Evolutionary conservation across 1,284 basidiomycete species (phyloP), one percentile per base, ranked within the genome.

Genomic region (Papiliotrema flavescens): DNA sequence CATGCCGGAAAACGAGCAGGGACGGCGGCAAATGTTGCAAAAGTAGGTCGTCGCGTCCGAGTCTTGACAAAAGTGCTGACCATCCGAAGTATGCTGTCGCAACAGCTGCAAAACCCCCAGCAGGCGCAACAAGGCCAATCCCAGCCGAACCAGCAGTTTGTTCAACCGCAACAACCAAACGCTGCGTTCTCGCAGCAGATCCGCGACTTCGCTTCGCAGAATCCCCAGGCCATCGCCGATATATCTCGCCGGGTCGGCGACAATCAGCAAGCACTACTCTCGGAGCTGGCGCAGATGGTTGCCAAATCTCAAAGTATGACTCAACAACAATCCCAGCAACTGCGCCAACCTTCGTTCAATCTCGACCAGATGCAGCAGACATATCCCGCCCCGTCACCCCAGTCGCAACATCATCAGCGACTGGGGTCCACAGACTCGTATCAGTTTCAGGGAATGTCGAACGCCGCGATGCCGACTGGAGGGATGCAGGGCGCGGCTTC

Each of bases 21-120:
- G 53, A 2, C 19, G 57, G 22, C 20, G 57, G 37, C 54, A 55
- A 43, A 44, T 52, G 36, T 39, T 59, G 22, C 54, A 55, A 47
- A 42, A 44, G 45, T 49, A n/a, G 34, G 45, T 52, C 14, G 17
- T 37, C 20, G n/a, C 40, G 40, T n/a, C n/a, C n/a, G n/a, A n/a
- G n/a, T n/a, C n/a, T n/a, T n/a, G n/a, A n/a, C n/a, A n/a, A n/a
- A n/a, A 42, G 11, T 19, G 15, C 14, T 24, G 22, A 47, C 36
- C 28, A 8, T 42, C 22, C 7, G n/a, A 34, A 56, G 55, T 41
- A 56, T 56, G 55, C 51, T 56, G 11, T 52, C 51, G 6, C 55
- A 52, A 42, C 47, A 42, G 47, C 32, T 43, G 14, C 44, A 36
- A 24, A 48, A 46, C 15, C 28, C 24, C 11, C 52, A 15, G 22